Base-by-base conservation (phyloP, 164 flowering plant species). In the Hamamelis virginiana region DNA sequence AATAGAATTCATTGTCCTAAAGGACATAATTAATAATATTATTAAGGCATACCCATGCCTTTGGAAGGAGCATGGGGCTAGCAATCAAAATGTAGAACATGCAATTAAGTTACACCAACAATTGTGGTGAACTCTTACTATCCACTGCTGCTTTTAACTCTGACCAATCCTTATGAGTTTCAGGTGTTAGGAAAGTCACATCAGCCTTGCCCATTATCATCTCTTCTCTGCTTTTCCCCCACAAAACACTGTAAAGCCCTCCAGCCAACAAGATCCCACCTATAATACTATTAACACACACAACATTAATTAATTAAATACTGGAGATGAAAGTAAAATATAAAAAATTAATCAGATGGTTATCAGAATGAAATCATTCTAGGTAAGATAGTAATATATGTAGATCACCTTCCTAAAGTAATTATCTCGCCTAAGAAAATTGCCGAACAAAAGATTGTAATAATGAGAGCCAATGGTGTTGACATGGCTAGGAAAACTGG, bases 401-500 rank as follows among this genome's bases (percentile, higher is more conserved):
- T n/a, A n/a, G n/a, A 14, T 67, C 72, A 91, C 95, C 95, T 91
- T 77, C 93, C 95, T 66, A 85, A 65, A 46, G 68, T 81, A 55
- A 85, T 74, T 4, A 69, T 41, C 59, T 88, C 89, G 18, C 92
- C 90, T n/a, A 90, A 68, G 53, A 91, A 59, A 55, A 90, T 18
- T 0, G 79, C 71, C 0, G 97, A 88, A 66, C 63, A 68, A 15
- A 85, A 18, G 16, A 79, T 80, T 6, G 97, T 91, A 46, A 87
- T 74, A 67, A 88, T 51, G 3, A 91, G 65, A 56, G 80, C 51
- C 21, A 87, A 43, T 1, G 97, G 97, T 1, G 88, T 84, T 3
- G 80, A 84, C 85, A 88, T 79, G 68, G 91, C 86, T 43, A 88
- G 59, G 64, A 83, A 91, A 14, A 91, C 95, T 14, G 97, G 95